Evolutionary conservation across 495 filamentous ascomycete genomes (phyloP).

Genomic region (Articulospora tetracladia): DNA sequence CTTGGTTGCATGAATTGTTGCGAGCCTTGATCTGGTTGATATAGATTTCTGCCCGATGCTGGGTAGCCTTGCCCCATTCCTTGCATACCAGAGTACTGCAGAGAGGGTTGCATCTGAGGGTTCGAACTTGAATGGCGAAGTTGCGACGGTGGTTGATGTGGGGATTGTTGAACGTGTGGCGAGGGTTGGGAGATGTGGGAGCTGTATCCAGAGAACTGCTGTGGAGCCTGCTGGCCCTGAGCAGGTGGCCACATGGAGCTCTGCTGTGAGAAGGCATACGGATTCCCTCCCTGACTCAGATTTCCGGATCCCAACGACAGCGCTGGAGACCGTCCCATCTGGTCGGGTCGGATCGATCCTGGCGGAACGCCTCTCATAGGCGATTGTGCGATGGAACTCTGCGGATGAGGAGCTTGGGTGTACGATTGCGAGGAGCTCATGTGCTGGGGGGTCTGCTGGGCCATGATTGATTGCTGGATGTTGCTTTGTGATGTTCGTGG

Average conservation of each 20-base stretch:
- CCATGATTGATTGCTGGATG: slow-evolving; percentile 24
- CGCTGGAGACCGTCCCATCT: slow-evolving; percentile 23
- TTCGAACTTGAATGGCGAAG: slow-evolving; percentile 56
- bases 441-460: slow-evolving; percentile 24
- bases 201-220: slow-evolving; percentile 21
- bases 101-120: slow-evolving; percentile 55
- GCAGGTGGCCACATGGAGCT: slow-evolving; percentile 29
- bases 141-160: slow-evolving; percentile 57
- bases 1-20: slow-evolving; percentile 57
- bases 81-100: slow-evolving; percentile 59
- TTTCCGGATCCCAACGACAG: slow-evolving; percentile 15
- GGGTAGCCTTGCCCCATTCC: slow-evolving; percentile 50
- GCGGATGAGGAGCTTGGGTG: slow-evolving; percentile 25
- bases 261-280: slow-evolving; percentile 22
- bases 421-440: slow-evolving; percentile 24
- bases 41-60: slow-evolving; percentile 50
- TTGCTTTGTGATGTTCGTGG: slow-evolving; percentile 22
- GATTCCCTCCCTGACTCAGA: slow-evolving; percentile 20
- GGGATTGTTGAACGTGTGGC: slow-evolving; percentile 38
- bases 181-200: slow-evolving; percentile 24
- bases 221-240: slow-evolving; percentile 23
- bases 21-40: slow-evolving; percentile 51
- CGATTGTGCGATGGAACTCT: slow-evolving; percentile 27
- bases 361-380: slow-evolving; percentile 22
- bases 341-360: slow-evolving; percentile 25